Evolutionary conservation across 1,284 basidiomycete species (phyloP).

Genomic region (Exobasidium cylindrosporum): DNA sequence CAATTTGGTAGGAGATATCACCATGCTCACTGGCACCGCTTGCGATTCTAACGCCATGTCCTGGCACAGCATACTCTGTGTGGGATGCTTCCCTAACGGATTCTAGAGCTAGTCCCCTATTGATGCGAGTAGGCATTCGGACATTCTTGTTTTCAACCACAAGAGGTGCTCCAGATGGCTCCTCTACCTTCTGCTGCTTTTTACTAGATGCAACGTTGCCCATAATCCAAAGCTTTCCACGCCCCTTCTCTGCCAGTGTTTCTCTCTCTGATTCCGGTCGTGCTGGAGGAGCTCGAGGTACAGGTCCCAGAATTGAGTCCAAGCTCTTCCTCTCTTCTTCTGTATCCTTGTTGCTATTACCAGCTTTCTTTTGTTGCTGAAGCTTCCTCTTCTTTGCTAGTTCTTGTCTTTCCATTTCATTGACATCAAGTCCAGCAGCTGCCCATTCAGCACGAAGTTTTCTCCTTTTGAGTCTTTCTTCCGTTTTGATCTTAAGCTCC

Average conservation of each 20-base stretch:
- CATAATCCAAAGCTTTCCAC: conserved; percentile 6
- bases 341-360: not conserved
- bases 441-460: conserved; percentile 13
- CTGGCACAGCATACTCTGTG: not conserved
- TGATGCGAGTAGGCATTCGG: not conserved
- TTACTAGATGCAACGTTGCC: conserved; percentile 8
- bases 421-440: conserved; percentile 4
- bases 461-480: conserved; percentile 5
- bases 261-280: not conserved
- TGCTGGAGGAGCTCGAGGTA: not conserved
- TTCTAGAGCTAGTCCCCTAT: not conserved
- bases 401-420: conserved; percentile 10
- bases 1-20: conserved; percentile 1
- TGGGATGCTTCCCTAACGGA: conserved; percentile 1
- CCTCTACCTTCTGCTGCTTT: not conserved
- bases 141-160: not conserved
- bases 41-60: not conserved
- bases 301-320: conserved; percentile 2
- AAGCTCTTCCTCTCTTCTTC: conserved; percentile 3
- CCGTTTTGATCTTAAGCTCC: not conserved
- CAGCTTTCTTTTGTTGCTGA: not conserved
- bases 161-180: not conserved
- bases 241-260: conserved; percentile 9
- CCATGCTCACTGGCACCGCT: conserved; percentile 9
- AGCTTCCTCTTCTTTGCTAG: not conserved